Conservation (phyloP, 2,329 filamentous ascomycete genomes). For the Xylaria sp. region DNA sequence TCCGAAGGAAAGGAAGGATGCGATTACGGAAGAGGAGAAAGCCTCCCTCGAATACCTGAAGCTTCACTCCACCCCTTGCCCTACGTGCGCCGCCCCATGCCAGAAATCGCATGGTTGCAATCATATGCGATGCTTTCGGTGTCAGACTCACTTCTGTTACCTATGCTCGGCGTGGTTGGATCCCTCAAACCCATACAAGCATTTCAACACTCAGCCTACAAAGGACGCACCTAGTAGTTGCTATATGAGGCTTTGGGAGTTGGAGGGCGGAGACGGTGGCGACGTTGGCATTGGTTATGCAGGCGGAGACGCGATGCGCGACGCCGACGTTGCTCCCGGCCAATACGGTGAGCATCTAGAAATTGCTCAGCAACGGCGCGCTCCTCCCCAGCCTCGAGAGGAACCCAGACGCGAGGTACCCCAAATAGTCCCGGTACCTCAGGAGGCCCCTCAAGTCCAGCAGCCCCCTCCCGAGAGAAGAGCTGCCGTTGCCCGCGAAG, state of each 20-base stretch:
- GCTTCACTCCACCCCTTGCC: constrained; percentile 85
- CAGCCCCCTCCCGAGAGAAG: constrained; percentile 50
- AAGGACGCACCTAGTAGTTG: constrained; percentile 69
- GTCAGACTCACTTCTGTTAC: constrained; percentile 94
- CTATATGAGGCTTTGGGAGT: constrained; percentile 89
- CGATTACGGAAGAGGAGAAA: constrained; percentile 85
- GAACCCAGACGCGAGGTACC: constrained; percentile 44
- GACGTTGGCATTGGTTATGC: constrained; percentile 60
- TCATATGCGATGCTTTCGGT: constrained; percentile 94
- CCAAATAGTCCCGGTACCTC: constrained; percentile 18
- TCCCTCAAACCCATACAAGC: constrained; percentile 82
- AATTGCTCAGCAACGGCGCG: constrained; percentile 42
- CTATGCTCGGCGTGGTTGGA: constrained; percentile 90
- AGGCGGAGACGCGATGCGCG: constrained; percentile 51
- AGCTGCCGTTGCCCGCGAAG: constrained; percentile 64
- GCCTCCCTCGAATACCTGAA: constrained; percentile 87
- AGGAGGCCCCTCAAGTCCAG: constrained; percentile 38
- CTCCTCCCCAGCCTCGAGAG: constrained; percentile 44
- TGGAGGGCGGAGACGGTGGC: constrained; percentile 80
- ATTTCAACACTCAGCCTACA: constrained; percentile 77
- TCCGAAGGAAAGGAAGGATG: constrained; percentile 72
- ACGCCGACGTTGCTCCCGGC: constrained; percentile 39
- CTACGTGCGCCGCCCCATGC: constrained; percentile 84
- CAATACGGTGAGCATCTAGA: constrained; percentile 43
- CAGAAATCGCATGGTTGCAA: constrained; percentile 97